These are phyloP conservation scores for Lotmaria passim DNA, from an alignment of 208 protist genomes.

Conservation along the genomic window DNA sequence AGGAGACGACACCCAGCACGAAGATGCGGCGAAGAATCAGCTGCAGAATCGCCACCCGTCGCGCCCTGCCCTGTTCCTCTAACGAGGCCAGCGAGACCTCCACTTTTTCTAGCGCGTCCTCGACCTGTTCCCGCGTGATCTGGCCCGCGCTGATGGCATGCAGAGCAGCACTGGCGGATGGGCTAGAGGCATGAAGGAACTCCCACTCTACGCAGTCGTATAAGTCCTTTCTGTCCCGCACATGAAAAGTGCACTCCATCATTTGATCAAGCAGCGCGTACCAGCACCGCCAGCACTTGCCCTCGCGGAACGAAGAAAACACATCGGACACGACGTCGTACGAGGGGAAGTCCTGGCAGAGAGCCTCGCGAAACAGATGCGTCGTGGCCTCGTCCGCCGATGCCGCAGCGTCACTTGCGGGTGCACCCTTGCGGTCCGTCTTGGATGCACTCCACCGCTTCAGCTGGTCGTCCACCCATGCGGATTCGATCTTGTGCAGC, in stretches of 20 bases:
- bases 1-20: slow-evolving; percentile 25
- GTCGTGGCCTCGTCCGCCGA: background rate
- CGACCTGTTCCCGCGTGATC: slow-evolving; percentile 18
- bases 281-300: slow-evolving; percentile 34
- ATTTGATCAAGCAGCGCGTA: slow-evolving; percentile 22
- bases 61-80: slow-evolving; percentile 26
- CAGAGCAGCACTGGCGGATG: slow-evolving; percentile 13
- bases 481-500: slow-evolving; percentile 16
- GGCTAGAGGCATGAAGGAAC: background rate
- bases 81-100: slow-evolving; percentile 6
- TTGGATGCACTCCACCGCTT: slow-evolving; percentile 6
- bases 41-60: slow-evolving; percentile 26
- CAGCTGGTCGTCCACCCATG: slow-evolving; percentile 27
- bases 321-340: slow-evolving; percentile 15
- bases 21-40: slow-evolving; percentile 36
- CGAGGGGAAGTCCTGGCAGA: slow-evolving; percentile 22
- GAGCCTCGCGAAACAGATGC: slow-evolving; percentile 5
- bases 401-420: background rate
- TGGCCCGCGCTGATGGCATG: slow-evolving; percentile 5
- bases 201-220: slow-evolving; percentile 12
- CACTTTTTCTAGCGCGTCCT: slow-evolving; percentile 19
- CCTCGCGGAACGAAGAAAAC: slow-evolving; percentile 11
- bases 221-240: slow-evolving; percentile 11
- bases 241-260: slow-evolving; percentile 30
- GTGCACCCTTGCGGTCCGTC: background rate